These are phyloP conservation scores for Pezicula radicicola DNA, from an alignment of 2,329 filamentous ascomycete species.

Conservation along the genomic window DNA sequence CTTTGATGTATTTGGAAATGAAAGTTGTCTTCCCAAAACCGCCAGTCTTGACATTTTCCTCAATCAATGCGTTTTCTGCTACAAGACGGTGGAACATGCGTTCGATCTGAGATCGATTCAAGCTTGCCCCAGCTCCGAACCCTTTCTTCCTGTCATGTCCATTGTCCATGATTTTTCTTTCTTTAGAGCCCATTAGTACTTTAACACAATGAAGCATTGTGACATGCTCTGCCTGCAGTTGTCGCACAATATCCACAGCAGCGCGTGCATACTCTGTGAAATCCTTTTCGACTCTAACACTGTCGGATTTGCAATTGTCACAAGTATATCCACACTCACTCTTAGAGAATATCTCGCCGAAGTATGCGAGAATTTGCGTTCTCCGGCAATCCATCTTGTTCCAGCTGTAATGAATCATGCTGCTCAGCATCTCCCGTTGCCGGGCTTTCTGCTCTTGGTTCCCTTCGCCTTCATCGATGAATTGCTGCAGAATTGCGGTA, in stretches of 20 bases:
- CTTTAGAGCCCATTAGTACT: conserved; percentile 69
- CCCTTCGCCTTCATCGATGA: conserved; percentile 82
- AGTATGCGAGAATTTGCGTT: conserved; percentile 88
- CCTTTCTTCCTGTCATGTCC: conserved; percentile 37
- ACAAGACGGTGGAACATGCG: conserved; percentile 78
- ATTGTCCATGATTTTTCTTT: conserved; percentile 48
- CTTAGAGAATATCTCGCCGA: conserved; percentile 77
- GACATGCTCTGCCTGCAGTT: conserved; percentile 55
- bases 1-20: conserved; percentile 69
- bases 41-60: conserved; percentile 54
- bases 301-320: conserved; percentile 82
- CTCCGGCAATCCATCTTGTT: conserved; percentile 85
- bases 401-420: conserved; percentile 84
- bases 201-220: conserved; percentile 83
- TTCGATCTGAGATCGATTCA: conserved; percentile 76
- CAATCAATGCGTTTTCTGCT: conserved; percentile 68
- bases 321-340: conserved; percentile 72
- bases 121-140: conserved; percentile 64
- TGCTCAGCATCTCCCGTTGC: conserved; percentile 80
- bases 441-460: conserved; percentile 76
- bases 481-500: conserved; percentile 66
- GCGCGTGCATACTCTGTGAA: conserved; percentile 72
- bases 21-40: conserved; percentile 50
- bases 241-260: conserved; percentile 65
- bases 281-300: conserved; percentile 66